Percentiles rank a stretch among this genome's conserved stretches.
These are phyloP conservation scores for Populus alba DNA, from an alignment of 345 rosid species.

Conservation along the genomic window DNA sequence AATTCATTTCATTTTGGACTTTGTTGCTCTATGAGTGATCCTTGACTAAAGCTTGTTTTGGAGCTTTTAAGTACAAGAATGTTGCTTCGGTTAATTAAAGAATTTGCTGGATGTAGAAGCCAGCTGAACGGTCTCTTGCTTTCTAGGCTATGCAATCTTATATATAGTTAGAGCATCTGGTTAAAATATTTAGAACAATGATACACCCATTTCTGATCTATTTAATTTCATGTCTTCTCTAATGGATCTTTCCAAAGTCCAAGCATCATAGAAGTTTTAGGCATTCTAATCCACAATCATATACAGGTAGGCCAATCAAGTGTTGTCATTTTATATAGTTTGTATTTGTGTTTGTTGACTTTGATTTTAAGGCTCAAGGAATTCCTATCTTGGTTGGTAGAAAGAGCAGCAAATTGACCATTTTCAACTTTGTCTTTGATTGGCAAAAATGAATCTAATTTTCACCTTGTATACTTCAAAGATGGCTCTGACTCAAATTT, in stretches of 20 bases:
- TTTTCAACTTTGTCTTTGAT: not conserved
- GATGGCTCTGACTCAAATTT: not conserved
- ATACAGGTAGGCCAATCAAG: not conserved
- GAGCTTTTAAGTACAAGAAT: not conserved
- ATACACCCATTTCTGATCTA: not conserved
- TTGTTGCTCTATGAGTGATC: not conserved
- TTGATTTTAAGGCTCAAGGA: not conserved
- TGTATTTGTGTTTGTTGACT: not conserved
- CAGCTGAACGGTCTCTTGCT: not conserved
- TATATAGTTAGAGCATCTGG: not conserved
- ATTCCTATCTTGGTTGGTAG: not conserved
- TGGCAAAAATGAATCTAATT: not conserved
- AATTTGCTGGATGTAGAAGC: not conserved
- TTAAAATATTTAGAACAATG: not conserved
- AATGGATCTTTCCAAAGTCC: not conserved
- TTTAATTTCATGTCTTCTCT: not conserved
- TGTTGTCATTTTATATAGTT: not conserved
- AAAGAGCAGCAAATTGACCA: not conserved
- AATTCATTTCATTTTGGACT: not conserved
- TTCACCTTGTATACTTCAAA: not conserved
- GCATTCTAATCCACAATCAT: not conserved
- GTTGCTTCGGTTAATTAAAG: not conserved
- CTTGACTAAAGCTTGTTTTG: not conserved
- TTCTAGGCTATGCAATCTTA: not conserved
- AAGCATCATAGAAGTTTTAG: not conserved